Conservation (phyloP, 2,329 filamentous ascomycete genomes). For the Peltaster fructicola region DNA sequence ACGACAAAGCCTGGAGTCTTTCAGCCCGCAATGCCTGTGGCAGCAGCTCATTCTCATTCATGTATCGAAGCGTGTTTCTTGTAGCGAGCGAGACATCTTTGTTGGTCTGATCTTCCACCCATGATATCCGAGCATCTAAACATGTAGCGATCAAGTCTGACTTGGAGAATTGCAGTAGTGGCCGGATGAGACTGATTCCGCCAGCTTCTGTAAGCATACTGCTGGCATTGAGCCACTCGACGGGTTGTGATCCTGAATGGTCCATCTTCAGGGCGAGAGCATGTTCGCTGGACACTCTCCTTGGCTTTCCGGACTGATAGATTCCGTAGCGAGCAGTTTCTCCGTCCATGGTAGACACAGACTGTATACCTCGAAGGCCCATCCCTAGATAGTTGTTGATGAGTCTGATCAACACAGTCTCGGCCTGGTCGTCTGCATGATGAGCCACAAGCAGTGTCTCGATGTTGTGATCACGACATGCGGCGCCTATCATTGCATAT, state of each 20-base stretch:
- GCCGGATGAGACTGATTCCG: slow-evolving; percentile 50
- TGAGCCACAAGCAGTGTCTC: slow-evolving; percentile 60
- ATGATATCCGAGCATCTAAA: slow-evolving; percentile 44
- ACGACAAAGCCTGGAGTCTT: slow-evolving; percentile 43
- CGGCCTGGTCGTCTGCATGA: slow-evolving; percentile 78
- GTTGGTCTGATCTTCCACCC: slow-evolving; percentile 81
- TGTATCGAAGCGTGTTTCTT: slow-evolving; percentile 62
- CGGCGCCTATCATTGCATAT: slow-evolving; percentile 50
- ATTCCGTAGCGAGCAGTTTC: too few species aligned
- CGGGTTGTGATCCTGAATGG: too few species aligned
- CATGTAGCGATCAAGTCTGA: slow-evolving; percentile 59
- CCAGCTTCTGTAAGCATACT: slow-evolving; percentile 38
- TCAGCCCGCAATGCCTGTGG: slow-evolving; percentile 52
- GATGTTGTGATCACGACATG: slow-evolving; percentile 36
- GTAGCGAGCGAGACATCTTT: slow-evolving; percentile 55
- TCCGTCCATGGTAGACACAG: too few species aligned
- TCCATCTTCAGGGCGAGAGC: too few species aligned
- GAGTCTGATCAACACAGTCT: slow-evolving; percentile 72
- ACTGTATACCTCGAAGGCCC: slow-evolving; percentile 34
- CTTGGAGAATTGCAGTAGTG: slow-evolving; percentile 55
- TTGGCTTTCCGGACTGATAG: slow-evolving; percentile 25
- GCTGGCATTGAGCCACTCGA: too few species aligned
- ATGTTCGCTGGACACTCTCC: neutral
- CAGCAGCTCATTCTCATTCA: slow-evolving; percentile 41
- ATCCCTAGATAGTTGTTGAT: slow-evolving; percentile 46